These are phyloP conservation scores for Hypholoma sublateritium DNA, from an alignment of 768 basidiomycete genomes.

Conservation along the genomic window DNA sequence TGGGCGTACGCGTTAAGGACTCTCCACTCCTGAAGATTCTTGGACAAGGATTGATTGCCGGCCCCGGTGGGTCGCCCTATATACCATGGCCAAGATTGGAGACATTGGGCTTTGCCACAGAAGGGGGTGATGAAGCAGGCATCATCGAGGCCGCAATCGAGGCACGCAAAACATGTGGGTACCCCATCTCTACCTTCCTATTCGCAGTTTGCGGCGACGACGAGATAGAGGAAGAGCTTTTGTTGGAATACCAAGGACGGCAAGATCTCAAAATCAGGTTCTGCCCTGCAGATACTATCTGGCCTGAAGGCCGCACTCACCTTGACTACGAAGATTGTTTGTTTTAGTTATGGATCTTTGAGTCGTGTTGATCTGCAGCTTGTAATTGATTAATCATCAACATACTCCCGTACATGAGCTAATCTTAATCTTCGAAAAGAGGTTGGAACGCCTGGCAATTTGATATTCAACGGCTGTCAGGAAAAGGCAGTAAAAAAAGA, in stretches of 20 bases:
- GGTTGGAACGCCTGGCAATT: constrained; percentile 42
- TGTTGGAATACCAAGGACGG: not conserved
- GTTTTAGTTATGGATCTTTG: constrained; percentile 16
- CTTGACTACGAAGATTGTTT: constrained; percentile 32
- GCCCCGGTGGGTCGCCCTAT: not conserved
- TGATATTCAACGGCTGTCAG: constrained; percentile 1
- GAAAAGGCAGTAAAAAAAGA: not conserved
- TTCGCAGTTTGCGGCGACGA: constrained; percentile 26
- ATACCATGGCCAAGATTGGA: constrained; percentile 36
- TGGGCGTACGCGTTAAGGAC: constrained; percentile 19
- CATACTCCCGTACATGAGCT: not conserved
- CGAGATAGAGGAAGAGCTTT: not conserved
- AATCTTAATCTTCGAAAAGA: constrained; percentile 48
- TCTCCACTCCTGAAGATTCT: constrained; percentile 29
- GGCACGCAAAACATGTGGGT: constrained; percentile 21
- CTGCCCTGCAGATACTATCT: constrained; percentile 25
- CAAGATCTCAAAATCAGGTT: constrained; percentile 20
- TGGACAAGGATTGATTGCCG: constrained; percentile 14
- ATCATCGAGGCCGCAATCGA: constrained; percentile 24
- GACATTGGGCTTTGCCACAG: constrained; percentile 30
- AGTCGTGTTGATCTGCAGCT: not conserved
- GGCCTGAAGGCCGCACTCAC: constrained; percentile 27
- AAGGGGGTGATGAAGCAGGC: constrained; percentile 24
- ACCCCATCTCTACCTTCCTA: constrained; percentile 29
- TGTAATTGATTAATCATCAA: not conserved